phyloP scores from a whole-genome alignment of 768 basidiomycete species.

The Amanita thiersii region DNA sequence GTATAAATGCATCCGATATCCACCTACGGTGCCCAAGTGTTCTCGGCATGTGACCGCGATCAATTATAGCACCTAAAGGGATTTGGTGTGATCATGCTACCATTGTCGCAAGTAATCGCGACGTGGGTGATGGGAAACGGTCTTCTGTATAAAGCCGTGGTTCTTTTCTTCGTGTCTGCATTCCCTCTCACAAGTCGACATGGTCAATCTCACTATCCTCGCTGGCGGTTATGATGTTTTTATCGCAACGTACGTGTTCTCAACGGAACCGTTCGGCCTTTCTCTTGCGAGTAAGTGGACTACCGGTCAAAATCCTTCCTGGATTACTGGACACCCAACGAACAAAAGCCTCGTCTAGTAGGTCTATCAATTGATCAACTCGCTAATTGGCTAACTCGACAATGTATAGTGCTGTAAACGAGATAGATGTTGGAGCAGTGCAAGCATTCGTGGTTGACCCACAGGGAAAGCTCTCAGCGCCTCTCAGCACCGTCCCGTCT shows the following conservation, averaged over 20 bases:
- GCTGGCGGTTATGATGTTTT: conserved; percentile 60
- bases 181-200: conserved; percentile 14
- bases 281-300: conserved; percentile 39
- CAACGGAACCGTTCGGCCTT: conserved; percentile 37
- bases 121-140: not conserved
- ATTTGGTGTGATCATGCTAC: too few relatives aligned
- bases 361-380: conserved; percentile 14
- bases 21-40: too few relatives aligned
- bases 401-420: conserved; percentile 49
- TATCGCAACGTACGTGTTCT: conserved; percentile 58
- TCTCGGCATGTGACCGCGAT: too few relatives aligned
- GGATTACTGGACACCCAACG: conserved; percentile 50
- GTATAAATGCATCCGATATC: too few relatives aligned
- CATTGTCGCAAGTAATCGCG: too few relatives aligned
- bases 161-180: not conserved
- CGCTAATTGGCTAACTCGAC: not conserved
- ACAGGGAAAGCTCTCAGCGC: conserved; percentile 34
- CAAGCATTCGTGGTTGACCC: conserved; percentile 48
- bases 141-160: not conserved
- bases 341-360: conserved; percentile 58
- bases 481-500: conserved; percentile 40
- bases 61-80: too few relatives aligned
- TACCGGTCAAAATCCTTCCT: conserved; percentile 47
- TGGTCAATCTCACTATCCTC: conserved; percentile 64
- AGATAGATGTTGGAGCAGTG: conserved; percentile 36